Conservation (phyloP, 768 basidiomycete genomes). For the Dictyophora rubrovolvata region DNA sequence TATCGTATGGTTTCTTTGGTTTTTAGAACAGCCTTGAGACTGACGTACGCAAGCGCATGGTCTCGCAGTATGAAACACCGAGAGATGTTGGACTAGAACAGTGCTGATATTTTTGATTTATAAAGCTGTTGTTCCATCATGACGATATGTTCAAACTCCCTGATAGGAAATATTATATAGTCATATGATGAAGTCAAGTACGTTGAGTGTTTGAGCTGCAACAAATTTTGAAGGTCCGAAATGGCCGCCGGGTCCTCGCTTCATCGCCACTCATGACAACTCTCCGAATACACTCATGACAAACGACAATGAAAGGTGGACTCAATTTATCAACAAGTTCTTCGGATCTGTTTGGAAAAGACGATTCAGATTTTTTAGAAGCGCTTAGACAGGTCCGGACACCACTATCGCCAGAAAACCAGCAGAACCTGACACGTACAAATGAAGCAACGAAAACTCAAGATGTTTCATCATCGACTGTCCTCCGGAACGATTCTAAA, state of each 20-base stretch:
- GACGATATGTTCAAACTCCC: no score
- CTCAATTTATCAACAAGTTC: neutral
- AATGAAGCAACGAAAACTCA: neutral
- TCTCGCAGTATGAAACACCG: no score
- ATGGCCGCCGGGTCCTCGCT: neutral
- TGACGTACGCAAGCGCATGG: neutral
- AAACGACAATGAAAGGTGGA: neutral
- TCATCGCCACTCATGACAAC: neutral
- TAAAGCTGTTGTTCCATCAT: no score
- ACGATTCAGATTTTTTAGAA: neutral
- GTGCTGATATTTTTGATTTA: no score
- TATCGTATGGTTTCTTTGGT: neutral
- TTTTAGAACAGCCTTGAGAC: neutral
- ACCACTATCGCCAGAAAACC: neutral
- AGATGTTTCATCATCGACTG: neutral
- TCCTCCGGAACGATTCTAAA: neutral
- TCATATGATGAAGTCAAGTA: no score
- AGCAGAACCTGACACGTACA: neutral
- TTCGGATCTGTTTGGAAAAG: slow-evolving; percentile 3
- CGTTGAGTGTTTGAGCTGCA: neutral
- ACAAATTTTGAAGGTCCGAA: neutral
- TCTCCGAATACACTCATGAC: neutral
- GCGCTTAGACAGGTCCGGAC: slow-evolving; percentile 1
- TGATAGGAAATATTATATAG: no score
- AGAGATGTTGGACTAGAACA: no score